Conservation (phyloP, 495 filamentous ascomycete species). For the Neurospora sp. region DNA sequence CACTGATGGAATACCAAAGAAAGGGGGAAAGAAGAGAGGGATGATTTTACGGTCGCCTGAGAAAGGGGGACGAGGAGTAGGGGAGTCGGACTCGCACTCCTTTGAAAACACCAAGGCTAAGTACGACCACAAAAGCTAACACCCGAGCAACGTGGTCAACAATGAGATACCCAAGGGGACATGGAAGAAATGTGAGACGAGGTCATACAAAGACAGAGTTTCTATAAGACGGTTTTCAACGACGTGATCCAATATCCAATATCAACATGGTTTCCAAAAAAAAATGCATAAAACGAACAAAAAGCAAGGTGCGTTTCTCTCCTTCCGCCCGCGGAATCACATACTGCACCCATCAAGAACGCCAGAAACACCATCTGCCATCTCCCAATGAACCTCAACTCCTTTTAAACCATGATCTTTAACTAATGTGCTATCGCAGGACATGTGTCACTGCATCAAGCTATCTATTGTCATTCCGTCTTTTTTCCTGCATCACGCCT, state of each 20-base stretch:
- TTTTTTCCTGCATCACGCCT: neutral
- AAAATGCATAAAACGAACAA: neutral
- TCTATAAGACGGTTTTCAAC: neutral
- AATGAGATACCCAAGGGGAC: neutral
- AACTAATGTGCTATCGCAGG: neutral
- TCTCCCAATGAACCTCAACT: neutral
- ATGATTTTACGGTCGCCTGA: neutral
- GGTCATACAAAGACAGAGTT: neutral
- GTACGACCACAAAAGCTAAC: neutral
- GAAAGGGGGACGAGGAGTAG: neutral
- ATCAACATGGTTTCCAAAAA: neutral
- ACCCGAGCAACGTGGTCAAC: neutral
- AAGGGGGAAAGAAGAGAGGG: neutral
- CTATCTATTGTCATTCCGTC: neutral
- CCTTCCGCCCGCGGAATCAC: neutral
- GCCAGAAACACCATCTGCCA: neutral
- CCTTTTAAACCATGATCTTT: neutral
- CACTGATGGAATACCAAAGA: neutral
- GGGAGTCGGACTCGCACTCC: neutral
- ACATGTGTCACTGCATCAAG: neutral
- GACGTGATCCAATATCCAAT: neutral
- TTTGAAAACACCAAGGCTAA: neutral
- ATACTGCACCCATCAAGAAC: neutral
- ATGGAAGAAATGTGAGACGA: neutral
- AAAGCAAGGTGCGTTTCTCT: neutral